Conservation (phyloP, 176 grass and related monocot species). For the Bromus sterilis region DNA sequence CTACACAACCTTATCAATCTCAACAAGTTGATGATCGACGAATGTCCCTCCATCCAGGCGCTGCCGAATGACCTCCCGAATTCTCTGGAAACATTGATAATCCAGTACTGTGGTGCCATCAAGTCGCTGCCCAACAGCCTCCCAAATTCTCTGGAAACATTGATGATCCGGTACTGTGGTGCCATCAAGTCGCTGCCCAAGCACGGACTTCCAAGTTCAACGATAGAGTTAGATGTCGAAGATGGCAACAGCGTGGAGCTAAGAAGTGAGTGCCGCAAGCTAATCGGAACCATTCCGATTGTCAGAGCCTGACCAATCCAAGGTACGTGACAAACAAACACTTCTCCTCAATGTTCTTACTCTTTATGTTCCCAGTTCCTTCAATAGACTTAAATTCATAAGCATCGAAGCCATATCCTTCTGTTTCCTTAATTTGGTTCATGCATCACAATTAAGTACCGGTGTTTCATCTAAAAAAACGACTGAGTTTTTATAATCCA, state of each 20-base stretch:
- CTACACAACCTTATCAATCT: background rate
- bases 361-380: too few species aligned
- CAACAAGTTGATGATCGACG: accelerated
- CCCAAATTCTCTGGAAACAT: background rate
- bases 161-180: too few species aligned
- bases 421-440: too few species aligned
- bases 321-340: background rate
- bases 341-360: background rate
- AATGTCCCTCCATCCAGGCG: background rate
- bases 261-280: background rate
- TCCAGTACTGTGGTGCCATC: accelerated
- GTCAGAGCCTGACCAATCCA: background rate
- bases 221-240: too few species aligned
- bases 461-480: too few species aligned
- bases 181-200: background rate
- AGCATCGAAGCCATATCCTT: too few species aligned
- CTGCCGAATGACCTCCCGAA: background rate
- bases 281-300: background rate
- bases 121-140: background rate
- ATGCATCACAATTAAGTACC: too few species aligned
- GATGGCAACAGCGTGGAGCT: background rate
- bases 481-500: too few species aligned
- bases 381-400: too few species aligned
- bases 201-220: background rate
- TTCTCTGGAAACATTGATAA: background rate